These are phyloP conservation scores for Casuarina equisetifolia DNA, from an alignment of 306 rosid genomes.

Conservation along the genomic window DNA sequence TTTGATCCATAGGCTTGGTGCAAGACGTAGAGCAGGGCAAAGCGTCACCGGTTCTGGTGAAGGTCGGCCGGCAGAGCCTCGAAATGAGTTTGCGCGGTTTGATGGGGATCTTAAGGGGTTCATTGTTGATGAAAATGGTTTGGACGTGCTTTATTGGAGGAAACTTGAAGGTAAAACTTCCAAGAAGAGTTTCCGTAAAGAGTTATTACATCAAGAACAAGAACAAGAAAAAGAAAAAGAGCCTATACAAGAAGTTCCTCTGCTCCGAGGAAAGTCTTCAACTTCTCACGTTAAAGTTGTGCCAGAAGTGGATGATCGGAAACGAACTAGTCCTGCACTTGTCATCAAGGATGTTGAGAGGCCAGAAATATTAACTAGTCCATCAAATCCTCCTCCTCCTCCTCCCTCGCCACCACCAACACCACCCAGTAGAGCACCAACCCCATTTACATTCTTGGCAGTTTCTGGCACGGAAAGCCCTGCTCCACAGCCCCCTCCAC, in stretches of 20 bases:
- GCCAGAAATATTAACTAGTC: constrained; percentile 22
- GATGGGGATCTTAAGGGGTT: constrained; percentile 61
- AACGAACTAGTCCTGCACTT: constrained; percentile 27
- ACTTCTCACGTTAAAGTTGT: constrained; percentile 49
- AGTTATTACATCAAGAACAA: constrained; percentile 16
- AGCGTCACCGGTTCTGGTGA: constrained; percentile 9
- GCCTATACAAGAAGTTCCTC: constrained; percentile 56
- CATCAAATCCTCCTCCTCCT: constrained; percentile 37
- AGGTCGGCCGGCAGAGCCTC: constrained; percentile 35
- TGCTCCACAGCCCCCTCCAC: constrained; percentile 6
- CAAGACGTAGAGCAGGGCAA: constrained; percentile 33
- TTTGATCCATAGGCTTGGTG: constrained; percentile 29
- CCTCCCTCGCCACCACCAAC: constrained; percentile 25
- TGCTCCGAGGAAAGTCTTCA: constrained; percentile 84
- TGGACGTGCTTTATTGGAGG: constrained; percentile 91
- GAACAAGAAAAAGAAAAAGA: constrained; percentile 11
- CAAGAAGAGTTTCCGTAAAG: constrained; percentile 32
- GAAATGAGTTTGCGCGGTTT: constrained; percentile 37
- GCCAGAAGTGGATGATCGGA: constrained; percentile 33
- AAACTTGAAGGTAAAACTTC: constrained; percentile 53
- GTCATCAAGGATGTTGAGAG: constrained; percentile 25
- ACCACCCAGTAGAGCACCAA: constrained; percentile 6
- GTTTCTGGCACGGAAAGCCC: constrained; percentile 24
- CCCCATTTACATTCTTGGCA: constrained; percentile 33
- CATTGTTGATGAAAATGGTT: constrained; percentile 87